Conservation (phyloP, 2,329 filamentous ascomycete genomes). For the Fusarium sp. region DNA sequence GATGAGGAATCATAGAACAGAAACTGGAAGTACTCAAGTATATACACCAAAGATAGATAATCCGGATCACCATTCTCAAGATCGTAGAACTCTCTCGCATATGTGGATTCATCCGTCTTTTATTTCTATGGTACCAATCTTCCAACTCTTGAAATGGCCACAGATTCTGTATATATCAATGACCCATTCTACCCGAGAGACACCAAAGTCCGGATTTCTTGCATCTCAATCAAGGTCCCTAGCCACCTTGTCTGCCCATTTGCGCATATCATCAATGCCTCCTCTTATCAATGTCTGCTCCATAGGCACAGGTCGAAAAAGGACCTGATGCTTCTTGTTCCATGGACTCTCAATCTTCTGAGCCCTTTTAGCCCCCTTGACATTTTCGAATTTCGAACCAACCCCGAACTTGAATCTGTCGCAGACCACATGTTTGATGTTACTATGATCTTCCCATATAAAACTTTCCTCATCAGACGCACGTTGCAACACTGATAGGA, state of each 20-base stretch:
- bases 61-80: neutral
- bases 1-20: neutral
- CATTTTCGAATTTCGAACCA: constrained; percentile 16
- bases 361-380: constrained; percentile 5
- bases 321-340: neutral
- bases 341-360: constrained; percentile 6
- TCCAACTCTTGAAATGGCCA: too few relatives aligned
- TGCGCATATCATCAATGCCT: neutral
- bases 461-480: neutral
- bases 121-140: too few relatives aligned
- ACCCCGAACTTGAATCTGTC: constrained; percentile 5
- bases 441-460: constrained; percentile 35
- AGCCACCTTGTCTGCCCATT: constrained; percentile 19
- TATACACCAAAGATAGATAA: too few relatives aligned
- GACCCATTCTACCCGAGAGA: too few relatives aligned
- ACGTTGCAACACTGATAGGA: constrained; percentile 2
- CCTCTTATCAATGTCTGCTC: neutral
- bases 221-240: neutral
- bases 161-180: too few relatives aligned
- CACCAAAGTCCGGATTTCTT: neutral
- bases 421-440: constrained; percentile 3
- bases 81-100: neutral
- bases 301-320: neutral
- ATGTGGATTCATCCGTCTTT: too few relatives aligned
- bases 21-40: too few relatives aligned